These are phyloP conservation scores for Ophiocordyceps camponoti-rufipedis DNA, from an alignment of 2,329 filamentous ascomycete species.

Conservation along the genomic window DNA sequence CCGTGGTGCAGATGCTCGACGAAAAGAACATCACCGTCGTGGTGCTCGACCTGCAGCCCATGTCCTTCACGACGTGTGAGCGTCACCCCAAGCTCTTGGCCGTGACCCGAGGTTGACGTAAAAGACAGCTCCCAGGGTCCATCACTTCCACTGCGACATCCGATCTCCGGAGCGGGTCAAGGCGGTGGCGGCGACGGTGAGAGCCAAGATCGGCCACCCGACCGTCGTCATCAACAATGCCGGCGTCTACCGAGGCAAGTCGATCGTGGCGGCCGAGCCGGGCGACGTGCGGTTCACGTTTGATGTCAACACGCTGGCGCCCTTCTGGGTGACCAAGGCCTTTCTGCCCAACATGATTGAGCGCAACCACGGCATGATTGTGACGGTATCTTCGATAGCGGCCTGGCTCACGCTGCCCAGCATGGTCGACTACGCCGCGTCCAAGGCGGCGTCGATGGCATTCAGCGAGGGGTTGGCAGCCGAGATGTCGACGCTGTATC, in stretches of 20 bases:
- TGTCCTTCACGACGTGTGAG: constrained; percentile 33
- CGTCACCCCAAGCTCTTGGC: constrained; percentile 1
- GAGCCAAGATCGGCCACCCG: constrained; percentile 38
- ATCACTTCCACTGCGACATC: constrained; percentile 54
- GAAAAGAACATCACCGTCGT: constrained; percentile 48
- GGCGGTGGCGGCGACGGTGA: constrained; percentile 31
- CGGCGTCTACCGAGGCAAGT: constrained; percentile 42
- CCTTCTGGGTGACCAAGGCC: constrained; percentile 46
- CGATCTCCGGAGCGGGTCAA: constrained; percentile 36
- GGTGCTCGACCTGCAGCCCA: constrained; percentile 49
- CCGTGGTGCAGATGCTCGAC: constrained; percentile 46
- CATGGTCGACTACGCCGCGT: constrained; percentile 49
- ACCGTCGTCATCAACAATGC: constrained; percentile 60
- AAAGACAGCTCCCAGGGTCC: constrained; percentile 28
- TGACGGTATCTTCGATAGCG: constrained; percentile 49
- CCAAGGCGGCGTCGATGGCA: constrained; percentile 45
- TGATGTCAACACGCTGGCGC: constrained; percentile 50
- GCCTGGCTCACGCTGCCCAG: constrained; percentile 40
- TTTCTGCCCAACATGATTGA: constrained; percentile 49
- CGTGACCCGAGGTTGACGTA: constrained; percentile 5
- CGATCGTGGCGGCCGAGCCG: constrained; percentile 38
- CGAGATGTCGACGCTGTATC: constrained; percentile 40
- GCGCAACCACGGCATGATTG: constrained; percentile 52
- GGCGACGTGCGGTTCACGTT: constrained; percentile 47
- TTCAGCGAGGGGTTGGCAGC: constrained; percentile 49